A percentile compares a stretch with the other conserved stretches of the same genome.
These are phyloP conservation scores for Chlorella vulgaris DNA, from an alignment of 139 green algal genomes.

Conservation along the genomic window DNA sequence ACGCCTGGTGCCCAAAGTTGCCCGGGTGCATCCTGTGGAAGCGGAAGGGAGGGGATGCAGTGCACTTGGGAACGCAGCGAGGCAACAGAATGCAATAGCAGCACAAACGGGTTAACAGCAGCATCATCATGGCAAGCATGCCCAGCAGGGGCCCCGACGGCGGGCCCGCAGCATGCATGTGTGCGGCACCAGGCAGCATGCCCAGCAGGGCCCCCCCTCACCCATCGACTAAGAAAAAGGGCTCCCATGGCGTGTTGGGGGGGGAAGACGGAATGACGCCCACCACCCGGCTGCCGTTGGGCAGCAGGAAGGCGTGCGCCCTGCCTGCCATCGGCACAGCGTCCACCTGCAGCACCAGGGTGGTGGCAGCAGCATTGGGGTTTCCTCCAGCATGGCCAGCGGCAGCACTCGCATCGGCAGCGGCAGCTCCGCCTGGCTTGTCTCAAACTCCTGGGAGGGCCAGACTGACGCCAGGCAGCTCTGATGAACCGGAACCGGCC, in stretches of 20 bases:
- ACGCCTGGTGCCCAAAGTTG: conserved; percentile 4
- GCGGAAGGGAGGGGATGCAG: not conserved
- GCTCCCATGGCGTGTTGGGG: not conserved
- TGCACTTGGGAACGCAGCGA: not conserved
- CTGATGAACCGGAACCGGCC: not conserved
- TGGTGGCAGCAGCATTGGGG: too few species aligned
- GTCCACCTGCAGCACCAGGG: not conserved
- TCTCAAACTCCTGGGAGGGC: too few species aligned
- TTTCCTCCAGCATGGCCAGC: not conserved
- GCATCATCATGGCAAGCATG: too few species aligned
- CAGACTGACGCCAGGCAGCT: too few species aligned
- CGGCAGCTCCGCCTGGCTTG: too few species aligned
- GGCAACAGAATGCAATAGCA: not conserved
- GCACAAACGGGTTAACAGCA: not conserved
- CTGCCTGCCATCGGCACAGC: not conserved
- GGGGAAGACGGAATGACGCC: not conserved
- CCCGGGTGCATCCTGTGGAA: conserved; percentile 5
- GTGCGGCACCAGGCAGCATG: not conserved
- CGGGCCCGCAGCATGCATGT: not conserved
- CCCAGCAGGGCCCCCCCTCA: not conserved
- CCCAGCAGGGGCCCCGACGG: not conserved
- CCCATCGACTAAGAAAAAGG: conserved; percentile 1
- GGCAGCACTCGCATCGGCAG: too few species aligned
- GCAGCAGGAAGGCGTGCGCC: not conserved
- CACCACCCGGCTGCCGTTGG: not conserved